A percentile compares a stretch with the other conserved stretches of the same genome.
Evolutionary conservation across 768 basidiomycete species (phyloP).

Genomic region (Mycena rosella): DNA sequence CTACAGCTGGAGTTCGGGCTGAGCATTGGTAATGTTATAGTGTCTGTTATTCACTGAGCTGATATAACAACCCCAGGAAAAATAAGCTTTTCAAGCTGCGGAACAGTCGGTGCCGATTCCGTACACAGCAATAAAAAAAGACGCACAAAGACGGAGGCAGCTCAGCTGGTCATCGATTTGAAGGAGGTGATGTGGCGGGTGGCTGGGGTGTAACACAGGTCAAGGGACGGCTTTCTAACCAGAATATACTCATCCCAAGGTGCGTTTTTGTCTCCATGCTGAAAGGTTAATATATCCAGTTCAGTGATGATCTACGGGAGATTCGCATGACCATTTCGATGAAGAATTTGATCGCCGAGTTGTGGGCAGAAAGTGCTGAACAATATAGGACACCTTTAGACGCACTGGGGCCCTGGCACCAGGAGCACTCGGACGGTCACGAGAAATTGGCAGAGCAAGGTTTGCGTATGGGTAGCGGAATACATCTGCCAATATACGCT

Average conservation of each 20-base stretch:
- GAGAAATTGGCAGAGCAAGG: constrained; percentile 17
- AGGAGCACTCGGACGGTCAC: constrained; percentile 19
- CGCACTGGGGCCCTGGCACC: constrained; percentile 15
- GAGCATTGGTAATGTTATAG: not conserved
- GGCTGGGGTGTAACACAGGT: constrained; percentile 14
- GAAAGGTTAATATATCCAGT: too few species aligned
- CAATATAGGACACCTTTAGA: not conserved
- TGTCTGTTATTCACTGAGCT: not conserved
- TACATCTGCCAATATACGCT: constrained; percentile 17
- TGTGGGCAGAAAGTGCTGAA: not conserved
- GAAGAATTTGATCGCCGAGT: constrained; percentile 2
- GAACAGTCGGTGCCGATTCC: not conserved
- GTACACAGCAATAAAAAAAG: constrained; percentile 2
- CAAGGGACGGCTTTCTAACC: constrained; percentile 2
- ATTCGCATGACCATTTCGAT: constrained; percentile 12
- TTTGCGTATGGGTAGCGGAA: constrained; percentile 1
- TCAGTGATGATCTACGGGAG: not conserved
- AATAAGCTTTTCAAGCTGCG: constrained; percentile 7
- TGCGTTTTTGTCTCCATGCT: not conserved
- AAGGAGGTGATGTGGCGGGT: constrained; percentile 4
- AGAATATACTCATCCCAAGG: not conserved
- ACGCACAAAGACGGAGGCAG: not conserved
- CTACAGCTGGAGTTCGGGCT: not conserved
- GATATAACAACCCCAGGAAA: not conserved
- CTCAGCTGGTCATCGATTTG: not conserved